Conservation (phyloP, 2,329 filamentous ascomycete genomes). For the Penicillium fuscoglaucum region DNA sequence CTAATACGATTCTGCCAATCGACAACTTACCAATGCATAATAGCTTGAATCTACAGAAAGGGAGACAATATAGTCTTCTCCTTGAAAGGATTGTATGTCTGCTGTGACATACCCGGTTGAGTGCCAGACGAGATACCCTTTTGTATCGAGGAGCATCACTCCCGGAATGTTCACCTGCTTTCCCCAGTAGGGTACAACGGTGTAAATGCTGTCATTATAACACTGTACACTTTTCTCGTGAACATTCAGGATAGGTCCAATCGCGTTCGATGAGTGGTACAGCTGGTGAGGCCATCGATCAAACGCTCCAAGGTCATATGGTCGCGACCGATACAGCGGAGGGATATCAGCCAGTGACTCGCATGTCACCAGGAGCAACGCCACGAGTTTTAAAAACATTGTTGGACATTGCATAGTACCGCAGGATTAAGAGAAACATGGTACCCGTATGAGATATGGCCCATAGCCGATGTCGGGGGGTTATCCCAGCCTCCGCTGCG, state of each 20-base stretch:
- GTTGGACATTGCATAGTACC: not conserved
- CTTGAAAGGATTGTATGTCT: slow-evolving; percentile 29
- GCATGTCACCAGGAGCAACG: not conserved
- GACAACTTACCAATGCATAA: slow-evolving; percentile 28
- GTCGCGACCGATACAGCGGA: slow-evolving; percentile 1
- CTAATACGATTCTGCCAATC: not conserved
- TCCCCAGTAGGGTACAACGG: not conserved
- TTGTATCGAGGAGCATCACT: slow-evolving; percentile 20
- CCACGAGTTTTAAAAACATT: not conserved
- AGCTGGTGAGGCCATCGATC: slow-evolving; percentile 4
- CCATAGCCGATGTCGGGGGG: not conserved
- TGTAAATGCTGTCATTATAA: not conserved
- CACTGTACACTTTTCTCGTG: not conserved
- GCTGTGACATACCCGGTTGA: slow-evolving; percentile 21
- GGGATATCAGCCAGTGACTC: not conserved
- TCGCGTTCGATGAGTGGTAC: not conserved
- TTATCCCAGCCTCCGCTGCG: not conserved
- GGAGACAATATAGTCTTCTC: slow-evolving; percentile 25
- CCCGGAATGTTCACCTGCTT: not conserved
- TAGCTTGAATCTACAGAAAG: slow-evolving; percentile 28
- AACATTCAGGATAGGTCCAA: not conserved
- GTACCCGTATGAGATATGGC: not conserved
- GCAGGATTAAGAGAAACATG: not conserved
- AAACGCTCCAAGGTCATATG: slow-evolving; percentile 2
- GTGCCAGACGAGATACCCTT: slow-evolving; percentile 32